Evolutionary conservation across 202 grass and related monocot species (phyloP), one percentile per base, ranked within the genome.

Genomic region (Saccharum hybrid): DNA sequence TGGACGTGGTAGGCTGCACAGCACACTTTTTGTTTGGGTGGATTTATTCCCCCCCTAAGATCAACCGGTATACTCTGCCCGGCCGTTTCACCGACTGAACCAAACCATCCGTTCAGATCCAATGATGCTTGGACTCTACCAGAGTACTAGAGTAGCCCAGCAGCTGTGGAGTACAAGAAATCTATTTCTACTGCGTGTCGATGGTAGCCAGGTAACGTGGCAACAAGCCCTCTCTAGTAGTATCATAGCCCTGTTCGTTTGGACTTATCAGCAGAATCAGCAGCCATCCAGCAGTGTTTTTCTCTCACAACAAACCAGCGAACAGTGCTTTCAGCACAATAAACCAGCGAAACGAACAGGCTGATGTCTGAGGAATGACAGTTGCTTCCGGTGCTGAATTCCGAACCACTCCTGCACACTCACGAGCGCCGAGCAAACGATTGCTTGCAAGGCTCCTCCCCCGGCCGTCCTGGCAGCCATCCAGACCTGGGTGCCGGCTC

Each of bases 381-480:
- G 42, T 46, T 63, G 45, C 45, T 77, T 65, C 23, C 42, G 11
- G 14, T 30, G 59, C 78, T 31, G 78, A 51, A 82, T 62, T 87
- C 71, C 51, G 15, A 82, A 62, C 74, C 78, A 82, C 73, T 62
- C 40, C 46, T 57, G 66, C 64, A 72, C 37, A 48, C 11, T 49
- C 78, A 49, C 78, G 26, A 37, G 23, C 3, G 19, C 72, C 45
- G 48, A 16, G 54, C 72, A 82, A 67, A 10, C 56, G 78, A 43
- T 89, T 89, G 81, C 88, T 89, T 86, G 88, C 88, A 89, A 86
- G 87, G 78, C 68, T 77, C 3, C 45, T 46, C 87, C 54, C 23
- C 21, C 56, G 54, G 16, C 51, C n/a, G 56, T 62, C 59, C 59
- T 23, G 9, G 57, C 22, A 62, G 2, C 6, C 2, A 59, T 2